Percentiles rank a stretch among this genome's conserved stretches.
These are phyloP conservation scores for Hypseocharis bilobata DNA, from an alignment of 441 rosid species.

Conservation along the genomic window DNA sequence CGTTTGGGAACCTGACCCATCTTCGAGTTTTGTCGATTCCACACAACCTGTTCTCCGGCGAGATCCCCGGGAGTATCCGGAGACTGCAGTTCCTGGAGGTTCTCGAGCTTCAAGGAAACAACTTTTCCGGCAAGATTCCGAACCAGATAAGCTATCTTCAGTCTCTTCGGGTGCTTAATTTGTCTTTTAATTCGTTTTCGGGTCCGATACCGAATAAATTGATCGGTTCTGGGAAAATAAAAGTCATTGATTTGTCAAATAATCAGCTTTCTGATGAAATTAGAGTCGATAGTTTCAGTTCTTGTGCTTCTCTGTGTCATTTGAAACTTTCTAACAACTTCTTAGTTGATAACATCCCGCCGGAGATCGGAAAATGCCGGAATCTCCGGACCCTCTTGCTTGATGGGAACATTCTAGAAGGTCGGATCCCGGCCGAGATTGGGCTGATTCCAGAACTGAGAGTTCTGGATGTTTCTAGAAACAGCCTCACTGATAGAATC, in stretches of 20 bases:
- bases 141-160: slow-evolving; percentile 30
- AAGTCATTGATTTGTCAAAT: slow-evolving; percentile 45
- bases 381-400: slow-evolving; percentile 43
- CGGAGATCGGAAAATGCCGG: slow-evolving; percentile 42
- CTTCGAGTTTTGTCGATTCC: slow-evolving; percentile 35
- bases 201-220: slow-evolving; percentile 36
- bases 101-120: slow-evolving; percentile 53
- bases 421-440: slow-evolving; percentile 45
- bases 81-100: slow-evolving; percentile 37
- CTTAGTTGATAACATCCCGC: slow-evolving; percentile 34
- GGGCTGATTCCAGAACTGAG: slow-evolving; percentile 47
- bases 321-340: slow-evolving; percentile 51
- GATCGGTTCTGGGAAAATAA: slow-evolving; percentile 36
- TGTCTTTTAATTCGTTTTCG: slow-evolving; percentile 43
- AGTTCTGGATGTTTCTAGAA: slow-evolving; percentile 59
- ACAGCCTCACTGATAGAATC: slow-evolving; percentile 42
- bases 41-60: slow-evolving; percentile 37
- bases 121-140: slow-evolving; percentile 46
- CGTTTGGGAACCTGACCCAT: slow-evolving; percentile 30
- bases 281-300: slow-evolving; percentile 20
- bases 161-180: slow-evolving; percentile 37
- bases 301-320: slow-evolving; percentile 39
- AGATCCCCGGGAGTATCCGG: slow-evolving; percentile 38
- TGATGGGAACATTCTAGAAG: slow-evolving; percentile 48
- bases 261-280: slow-evolving; percentile 37